A percentile compares a stretch with the other conserved stretches of the same genome.
Evolutionary conservation across 2,329 filamentous ascomycete genomes (phyloP).

Genomic region (Cladosporium oxysporum): DNA sequence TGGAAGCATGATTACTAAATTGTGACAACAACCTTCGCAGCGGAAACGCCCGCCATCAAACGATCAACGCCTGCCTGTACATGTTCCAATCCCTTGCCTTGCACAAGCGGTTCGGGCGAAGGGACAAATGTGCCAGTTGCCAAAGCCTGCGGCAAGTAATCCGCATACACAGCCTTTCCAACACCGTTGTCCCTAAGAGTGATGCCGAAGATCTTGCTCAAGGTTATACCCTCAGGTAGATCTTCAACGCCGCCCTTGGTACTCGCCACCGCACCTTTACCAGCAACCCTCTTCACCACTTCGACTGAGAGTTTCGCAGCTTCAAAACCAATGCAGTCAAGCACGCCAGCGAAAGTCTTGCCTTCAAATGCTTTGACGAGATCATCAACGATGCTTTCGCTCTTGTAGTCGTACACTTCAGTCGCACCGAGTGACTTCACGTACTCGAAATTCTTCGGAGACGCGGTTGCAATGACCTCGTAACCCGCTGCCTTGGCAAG

Average conservation of each 20-base stretch:
- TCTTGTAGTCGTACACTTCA: conserved; percentile 48
- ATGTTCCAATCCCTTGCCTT: conserved; percentile 46
- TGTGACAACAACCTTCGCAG: conserved; percentile 47
- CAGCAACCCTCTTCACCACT: conserved; percentile 31
- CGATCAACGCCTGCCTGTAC: conserved; percentile 46
- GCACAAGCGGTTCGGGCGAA: conserved; percentile 43
- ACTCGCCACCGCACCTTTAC: conserved; percentile 28
- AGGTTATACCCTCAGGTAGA: conserved; percentile 33
- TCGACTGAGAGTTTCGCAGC: background rate
- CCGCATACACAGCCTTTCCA: conserved; percentile 38
- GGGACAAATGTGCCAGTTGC: conserved; percentile 39
- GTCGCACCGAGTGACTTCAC: conserved; percentile 48
- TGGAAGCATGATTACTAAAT: conserved; percentile 19
- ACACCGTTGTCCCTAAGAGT: conserved; percentile 35
- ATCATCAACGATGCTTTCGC: conserved; percentile 23
- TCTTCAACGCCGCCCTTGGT: conserved; percentile 32
- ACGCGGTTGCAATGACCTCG: conserved; percentile 48
- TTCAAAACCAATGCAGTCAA: conserved; percentile 28
- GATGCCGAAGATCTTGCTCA: conserved; percentile 33
- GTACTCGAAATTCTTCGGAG: conserved; percentile 47
- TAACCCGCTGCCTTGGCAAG: conserved; percentile 42
- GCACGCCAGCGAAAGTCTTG: conserved; percentile 36
- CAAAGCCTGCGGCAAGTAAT: conserved; percentile 36
- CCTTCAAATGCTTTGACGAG: conserved; percentile 36
- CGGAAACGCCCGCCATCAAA: conserved; percentile 44